Evolutionary conservation across 2,329 filamentous ascomycete species (phyloP), one percentile per base, ranked within the genome.

Genomic region (Hypoxylon sp.): DNA sequence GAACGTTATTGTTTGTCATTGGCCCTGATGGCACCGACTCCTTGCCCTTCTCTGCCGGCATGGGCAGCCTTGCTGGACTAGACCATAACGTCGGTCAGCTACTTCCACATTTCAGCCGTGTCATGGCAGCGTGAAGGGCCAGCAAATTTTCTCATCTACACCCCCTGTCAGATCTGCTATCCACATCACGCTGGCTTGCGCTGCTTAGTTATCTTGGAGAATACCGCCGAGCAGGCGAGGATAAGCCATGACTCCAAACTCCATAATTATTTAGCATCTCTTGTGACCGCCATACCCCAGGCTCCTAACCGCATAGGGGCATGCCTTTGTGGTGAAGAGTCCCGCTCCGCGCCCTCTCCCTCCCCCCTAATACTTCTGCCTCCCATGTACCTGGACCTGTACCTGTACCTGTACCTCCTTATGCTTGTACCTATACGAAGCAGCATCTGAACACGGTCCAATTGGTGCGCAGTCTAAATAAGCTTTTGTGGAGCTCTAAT

Each of bases 401-500:
- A 30, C 34, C 54, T 54, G 10, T 55, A 28, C 46, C 20, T 46
- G 32, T 41, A 34, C 17, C 39, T 43, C 17, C 37, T 19, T 41
- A 43, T 7, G 39, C 20, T 26, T 34, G 26, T 50, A 30, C 34
- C 54, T 54, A 10, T 55, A 28, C 26, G 15, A 32, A 28, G 41
- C 37, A 53, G 28, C 24, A 20, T 4, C 43, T 46, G 41, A 49
- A 52, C 46, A 44, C 39, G 39, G 50, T 50, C 55, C 53, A 60
- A 62, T 70, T 68, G 67, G 63, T 67, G 58, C 67, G 68, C 63
- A 50, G 71, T 72, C 64, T 59, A 72, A 71, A 71, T 72, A 73
- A 73, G 71, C 70, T 72, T 72, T 73, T 73, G 70, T 73, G 70
- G 71, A 72, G 67, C 69, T 64, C 53, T 49, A 49, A 66, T 61